Conservation (phyloP, 2,329 filamentous ascomycete species). For the Podosphaera aphanis region DNA sequence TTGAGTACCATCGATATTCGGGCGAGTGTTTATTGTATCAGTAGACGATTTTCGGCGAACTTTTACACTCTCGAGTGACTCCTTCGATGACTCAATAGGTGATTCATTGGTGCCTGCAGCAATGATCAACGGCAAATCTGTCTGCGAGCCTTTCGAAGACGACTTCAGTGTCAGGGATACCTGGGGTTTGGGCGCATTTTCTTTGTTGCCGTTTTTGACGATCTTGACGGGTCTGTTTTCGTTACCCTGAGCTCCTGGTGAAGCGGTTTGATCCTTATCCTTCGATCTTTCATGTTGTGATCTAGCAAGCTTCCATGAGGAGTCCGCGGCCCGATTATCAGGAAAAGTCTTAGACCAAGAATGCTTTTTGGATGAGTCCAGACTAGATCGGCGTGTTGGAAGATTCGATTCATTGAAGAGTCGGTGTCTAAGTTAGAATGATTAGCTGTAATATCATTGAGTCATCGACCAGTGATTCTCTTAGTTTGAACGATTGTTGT, state of each 20-base stretch:
- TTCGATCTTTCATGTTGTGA: conserved; percentile 10
- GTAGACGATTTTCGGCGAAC: not conserved
- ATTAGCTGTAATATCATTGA: not conserved
- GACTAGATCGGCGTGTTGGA: conserved; percentile 24
- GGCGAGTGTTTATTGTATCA: not conserved
- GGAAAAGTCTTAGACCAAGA: conserved; percentile 11
- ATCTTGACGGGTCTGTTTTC: conserved; percentile 4
- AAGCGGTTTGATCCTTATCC: conserved; percentile 10
- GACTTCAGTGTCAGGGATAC: conserved; percentile 9
- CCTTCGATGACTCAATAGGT: conserved; percentile 6
- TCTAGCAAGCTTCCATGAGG: conserved; percentile 8
- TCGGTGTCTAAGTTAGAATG: conserved; percentile 19
- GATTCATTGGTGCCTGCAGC: conserved; percentile 8
- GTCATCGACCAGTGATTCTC: conserved; percentile 1
- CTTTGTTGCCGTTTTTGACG: conserved; percentile 3
- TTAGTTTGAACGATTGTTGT: conserved; percentile 6
- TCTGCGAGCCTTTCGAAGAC: conserved; percentile 15
- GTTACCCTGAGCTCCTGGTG: conserved; percentile 9
- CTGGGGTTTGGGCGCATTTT: conserved; percentile 4
- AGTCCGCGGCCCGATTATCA: conserved; percentile 6
- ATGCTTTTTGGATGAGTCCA: conserved; percentile 22
- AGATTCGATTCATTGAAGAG: conserved; percentile 29
- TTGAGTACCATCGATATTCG: too few relatives aligned
- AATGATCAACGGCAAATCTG: conserved; percentile 9
- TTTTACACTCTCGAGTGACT: not conserved